Evolutionary conservation across 1,139 yeast species (phyloP), one percentile per base, ranked within the genome.

Genomic region (Diutina neorugosa): DNA sequence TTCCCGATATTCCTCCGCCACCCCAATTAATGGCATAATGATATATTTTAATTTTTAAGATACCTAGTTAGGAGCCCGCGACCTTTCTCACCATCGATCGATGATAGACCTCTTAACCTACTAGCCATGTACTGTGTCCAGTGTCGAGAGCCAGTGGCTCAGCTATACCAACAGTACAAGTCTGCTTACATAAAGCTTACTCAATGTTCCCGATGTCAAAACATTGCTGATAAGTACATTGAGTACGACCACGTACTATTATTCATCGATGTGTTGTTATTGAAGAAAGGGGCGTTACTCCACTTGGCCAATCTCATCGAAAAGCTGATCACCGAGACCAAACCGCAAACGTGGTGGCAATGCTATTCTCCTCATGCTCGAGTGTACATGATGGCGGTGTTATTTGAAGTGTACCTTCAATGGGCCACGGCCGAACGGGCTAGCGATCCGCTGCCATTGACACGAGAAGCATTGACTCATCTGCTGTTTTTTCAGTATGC

Each of bases 351-450:
- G 4, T 50, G 52, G 42, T 48, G 52, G 14, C 14, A 37, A 6
- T 42, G 54, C n/a, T 71, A 69, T 57, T 61, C 56, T 47, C 63
- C 62, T 41, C 54, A 74, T 57, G 62, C 63, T 52, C 71, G 96
- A 42, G 69, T 87, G 51, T 70, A 87, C 60, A 62, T 85, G 2
- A 71, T 93, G 54, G 74, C 86, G 54, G 70, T 88, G 0, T 73
- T 94, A n/a, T 89, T 91, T 60, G 97, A 93, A 58, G 95, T 93
- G 8, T 94, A 93, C 63, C 69, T 93, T 53, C 82, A 82, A 1
- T 93, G 98, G 98, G 96, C 96, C 0, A 81, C 85, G 53, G 91
- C 86, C 57, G 98, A 93, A 64, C 81, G 80, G 58, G 78, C 73
- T 52, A 60, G 62, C 37, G 57, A 53, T 19, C 71, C 67, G 53